Percentiles rank a stretch among this genome's conserved stretches.
Conservation (phyloP, 495 filamentous ascomycete species). For the Trichocladium antarcticum region DNA sequence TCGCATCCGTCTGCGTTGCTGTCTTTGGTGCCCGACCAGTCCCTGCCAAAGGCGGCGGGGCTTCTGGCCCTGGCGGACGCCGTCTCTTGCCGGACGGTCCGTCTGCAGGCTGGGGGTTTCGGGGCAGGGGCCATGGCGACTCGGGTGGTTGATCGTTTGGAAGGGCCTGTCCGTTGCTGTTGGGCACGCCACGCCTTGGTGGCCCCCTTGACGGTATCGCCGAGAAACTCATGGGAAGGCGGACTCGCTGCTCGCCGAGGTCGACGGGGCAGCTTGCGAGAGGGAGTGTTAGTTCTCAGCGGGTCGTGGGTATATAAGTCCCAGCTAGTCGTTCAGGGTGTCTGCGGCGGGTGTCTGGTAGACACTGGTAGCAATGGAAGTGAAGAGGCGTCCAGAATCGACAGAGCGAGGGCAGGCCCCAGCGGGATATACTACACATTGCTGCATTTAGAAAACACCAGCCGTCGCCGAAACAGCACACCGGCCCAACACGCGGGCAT, state of each 20-base stretch:
- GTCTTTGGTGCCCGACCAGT: not conserved
- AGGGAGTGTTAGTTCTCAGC: not conserved
- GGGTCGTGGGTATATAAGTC: not conserved
- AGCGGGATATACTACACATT: not conserved
- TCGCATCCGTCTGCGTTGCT: not conserved
- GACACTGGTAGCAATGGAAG: not conserved
- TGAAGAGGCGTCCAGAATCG: not conserved
- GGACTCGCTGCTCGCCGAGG: not conserved
- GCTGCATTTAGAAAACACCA: not conserved
- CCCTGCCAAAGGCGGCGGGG: not conserved
- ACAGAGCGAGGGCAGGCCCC: not conserved
- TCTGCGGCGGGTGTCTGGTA: not conserved
- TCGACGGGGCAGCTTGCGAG: not conserved
- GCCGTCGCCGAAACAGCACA: not conserved
- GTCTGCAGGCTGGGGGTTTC: not conserved
- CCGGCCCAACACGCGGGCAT: not conserved
- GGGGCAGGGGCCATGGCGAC: constrained; percentile 1
- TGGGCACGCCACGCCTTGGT: not conserved
- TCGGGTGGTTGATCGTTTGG: not conserved
- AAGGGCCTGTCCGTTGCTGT: not conserved
- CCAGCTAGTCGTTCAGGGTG: not conserved
- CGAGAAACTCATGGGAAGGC: not conserved
- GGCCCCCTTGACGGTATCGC: not conserved
- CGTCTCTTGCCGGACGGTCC: not conserved
- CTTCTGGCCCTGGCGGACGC: not conserved